Base-by-base conservation (phyloP, 2,329 filamentous ascomycete genomes). In the Colletotrichum sansevieriae region DNA sequence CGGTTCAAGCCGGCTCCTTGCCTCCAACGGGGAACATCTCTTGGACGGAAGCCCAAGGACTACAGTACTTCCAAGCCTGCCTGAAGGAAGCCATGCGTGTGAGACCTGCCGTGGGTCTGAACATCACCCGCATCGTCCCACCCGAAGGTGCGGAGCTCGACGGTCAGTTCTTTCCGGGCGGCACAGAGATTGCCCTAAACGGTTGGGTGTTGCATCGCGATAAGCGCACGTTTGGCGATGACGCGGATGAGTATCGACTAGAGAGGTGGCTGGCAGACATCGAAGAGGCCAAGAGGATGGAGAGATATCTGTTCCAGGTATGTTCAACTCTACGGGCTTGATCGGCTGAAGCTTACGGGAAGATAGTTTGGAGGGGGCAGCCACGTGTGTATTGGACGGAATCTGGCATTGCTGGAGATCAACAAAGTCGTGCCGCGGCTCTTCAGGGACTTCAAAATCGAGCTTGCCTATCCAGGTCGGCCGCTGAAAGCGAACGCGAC, bases 371-470 rank as follows among this genome's bases (percentile, higher is more conserved):
- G 86, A 22, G 85, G 83, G 11, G 86, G 86, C 29, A 81, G 81
- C 9, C 84, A 87, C 55, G 75, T 87, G 3, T 88, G 86, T 73
- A 87, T 88, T 67, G 86, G 86, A 20, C 81, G 84, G 4, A 85
- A 88, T 73, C 74, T 88, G 37, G 86, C 85, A 0, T 76, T 87
- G 46, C 76, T 88, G 33, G 86, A 88, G 76, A 87, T 88, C 72
- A 87, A 88, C 78, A 90, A 90, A 79, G 81, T 89, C 41, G 76
- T 87, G 41, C 85, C 86, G 4, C 82, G 85, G 41, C 77, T 89
- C 29, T 76, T 87, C 70, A 76, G 85, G n/a, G 83, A 87, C 68
- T 89, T 84, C 72, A 78, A 84, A 51, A 84, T 89, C 70, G 78
- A 85, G 74, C 78, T 88, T 29, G 81, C 83, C n/a, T 79, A 85